Conservation (phyloP, 345 rosid genomes). For the Camelina sativa region DNA sequence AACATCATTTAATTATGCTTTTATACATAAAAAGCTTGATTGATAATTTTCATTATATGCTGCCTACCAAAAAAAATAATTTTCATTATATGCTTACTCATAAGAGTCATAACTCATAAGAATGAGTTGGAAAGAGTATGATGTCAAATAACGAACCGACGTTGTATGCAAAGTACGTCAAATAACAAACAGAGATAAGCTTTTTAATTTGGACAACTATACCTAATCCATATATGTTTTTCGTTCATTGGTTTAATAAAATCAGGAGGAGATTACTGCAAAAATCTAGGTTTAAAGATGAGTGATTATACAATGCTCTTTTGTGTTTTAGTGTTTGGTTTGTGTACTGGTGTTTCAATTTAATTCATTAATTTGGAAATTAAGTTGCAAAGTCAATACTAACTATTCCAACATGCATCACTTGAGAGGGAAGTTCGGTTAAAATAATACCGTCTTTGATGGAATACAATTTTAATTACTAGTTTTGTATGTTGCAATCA, state of each 20-base stretch:
- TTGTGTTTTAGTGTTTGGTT: slow-evolving; percentile 31
- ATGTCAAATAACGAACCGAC: slow-evolving; percentile 10
- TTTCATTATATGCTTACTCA: background rate
- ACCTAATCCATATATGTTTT: slow-evolving; percentile 23
- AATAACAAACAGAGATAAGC: slow-evolving; percentile 21
- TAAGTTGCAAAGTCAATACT: slow-evolving; percentile 39
- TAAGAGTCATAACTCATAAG: slow-evolving; percentile 6
- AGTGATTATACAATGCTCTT: slow-evolving; percentile 19
- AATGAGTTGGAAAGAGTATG: slow-evolving; percentile 3
- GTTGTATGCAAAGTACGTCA: background rate
- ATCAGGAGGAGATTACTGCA: slow-evolving; percentile 31
- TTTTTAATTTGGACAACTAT: slow-evolving; percentile 12
- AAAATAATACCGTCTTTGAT: slow-evolving; percentile 37
- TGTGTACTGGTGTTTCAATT: slow-evolving; percentile 26
- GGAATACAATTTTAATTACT: background rate
- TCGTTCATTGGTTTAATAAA: background rate
- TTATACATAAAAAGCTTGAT: background rate
- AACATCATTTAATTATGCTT: slow-evolving; percentile 9
- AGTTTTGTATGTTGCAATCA: slow-evolving; percentile 5
- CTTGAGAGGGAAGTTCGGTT: slow-evolving; percentile 36
- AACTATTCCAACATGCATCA: slow-evolving; percentile 40
- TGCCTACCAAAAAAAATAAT: too few relatives aligned
- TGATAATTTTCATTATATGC: background rate
- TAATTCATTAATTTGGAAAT: background rate
- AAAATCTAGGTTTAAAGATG: slow-evolving; percentile 23